Percentiles rank a stretch among this genome's conserved stretches.
phyloP scores from a whole-genome alignment of 768 basidiomycete species.

The Podaxis carcinomalis region DNA sequence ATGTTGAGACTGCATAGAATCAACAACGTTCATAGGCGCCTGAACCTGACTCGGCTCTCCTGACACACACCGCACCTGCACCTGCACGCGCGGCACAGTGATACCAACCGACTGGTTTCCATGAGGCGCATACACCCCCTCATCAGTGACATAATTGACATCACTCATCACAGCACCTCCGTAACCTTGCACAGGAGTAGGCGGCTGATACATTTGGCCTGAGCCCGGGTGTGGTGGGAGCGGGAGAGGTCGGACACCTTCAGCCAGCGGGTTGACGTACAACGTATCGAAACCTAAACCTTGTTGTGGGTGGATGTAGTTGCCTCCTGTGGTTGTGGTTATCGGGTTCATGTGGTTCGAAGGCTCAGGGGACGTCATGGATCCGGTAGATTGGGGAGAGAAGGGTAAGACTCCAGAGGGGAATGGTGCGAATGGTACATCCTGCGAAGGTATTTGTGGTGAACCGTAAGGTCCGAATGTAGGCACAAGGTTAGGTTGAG shows the following conservation, averaged over 20 bases:
- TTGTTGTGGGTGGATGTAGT: not conserved
- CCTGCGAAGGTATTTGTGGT: not conserved
- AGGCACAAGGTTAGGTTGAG: not conserved
- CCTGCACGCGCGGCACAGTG: too few species aligned
- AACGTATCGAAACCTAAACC: not conserved
- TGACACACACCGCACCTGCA: not conserved
- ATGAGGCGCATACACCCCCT: not conserved
- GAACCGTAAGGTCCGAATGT: not conserved
- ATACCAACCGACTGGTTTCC: not conserved
- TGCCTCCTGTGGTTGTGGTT: not conserved
- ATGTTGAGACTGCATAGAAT: not conserved
- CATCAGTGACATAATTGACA: not conserved
- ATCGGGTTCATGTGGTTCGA: not conserved
- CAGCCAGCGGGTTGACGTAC: not conserved
- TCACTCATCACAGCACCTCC: not conserved
- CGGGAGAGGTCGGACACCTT: constrained; percentile 7
- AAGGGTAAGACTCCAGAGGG: constrained; percentile 6
- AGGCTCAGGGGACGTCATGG: not conserved
- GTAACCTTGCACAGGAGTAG: not conserved
- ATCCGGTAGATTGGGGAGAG: constrained; percentile 7
- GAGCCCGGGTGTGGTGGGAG: constrained; percentile 6
- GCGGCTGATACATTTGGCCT: constrained; percentile 2
- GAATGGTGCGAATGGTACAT: not conserved
- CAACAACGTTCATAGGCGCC: not conserved
- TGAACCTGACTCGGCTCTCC: not conserved